Percentiles rank a stretch among this genome's conserved stretches.
phyloP scores from a whole-genome alignment of 2,329 filamentous ascomycete genomes.

The Trichoderma arundinaceum region DNA sequence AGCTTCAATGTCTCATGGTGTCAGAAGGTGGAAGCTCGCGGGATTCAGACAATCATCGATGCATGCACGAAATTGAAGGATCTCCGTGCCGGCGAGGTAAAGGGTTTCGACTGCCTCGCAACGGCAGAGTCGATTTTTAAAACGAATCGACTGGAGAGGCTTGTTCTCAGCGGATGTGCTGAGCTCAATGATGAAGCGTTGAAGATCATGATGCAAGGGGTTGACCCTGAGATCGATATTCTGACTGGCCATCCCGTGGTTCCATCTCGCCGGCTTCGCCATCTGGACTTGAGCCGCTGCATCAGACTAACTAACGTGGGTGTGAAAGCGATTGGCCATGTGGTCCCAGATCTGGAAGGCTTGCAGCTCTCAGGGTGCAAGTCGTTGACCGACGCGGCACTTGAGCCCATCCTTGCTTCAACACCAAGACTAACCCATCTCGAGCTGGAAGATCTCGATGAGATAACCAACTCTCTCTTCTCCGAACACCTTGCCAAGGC shows the following conservation, averaged over 20 bases:
- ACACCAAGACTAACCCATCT: conserved; percentile 81
- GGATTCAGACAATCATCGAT: conserved; percentile 73
- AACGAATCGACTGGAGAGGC: conserved; percentile 80
- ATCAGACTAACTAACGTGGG: conserved; percentile 72
- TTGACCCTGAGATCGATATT: conserved; percentile 78
- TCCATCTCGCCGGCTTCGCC: conserved; percentile 76
- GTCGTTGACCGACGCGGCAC: conserved; percentile 73
- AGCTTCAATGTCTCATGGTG: conserved; percentile 93
- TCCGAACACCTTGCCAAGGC: conserved; percentile 75
- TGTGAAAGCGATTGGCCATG: conserved; percentile 71
- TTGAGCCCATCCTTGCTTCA: conserved; percentile 75
- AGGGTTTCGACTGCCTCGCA: conserved; percentile 75
- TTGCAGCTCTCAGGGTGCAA: conserved; percentile 81
- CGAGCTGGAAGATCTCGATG: conserved; percentile 83
- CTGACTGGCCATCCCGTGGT: conserved; percentile 78
- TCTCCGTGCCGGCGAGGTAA: conserved; percentile 80
- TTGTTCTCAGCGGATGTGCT: conserved; percentile 80
- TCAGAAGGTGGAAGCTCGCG: conserved; percentile 78
- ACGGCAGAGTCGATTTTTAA: conserved; percentile 78
- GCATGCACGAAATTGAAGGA: conserved; percentile 77
- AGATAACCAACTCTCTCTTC: conserved; percentile 76
- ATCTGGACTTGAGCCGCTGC: conserved; percentile 86
- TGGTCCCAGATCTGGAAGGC: conserved; percentile 80
- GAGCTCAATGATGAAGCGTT: conserved; percentile 79
- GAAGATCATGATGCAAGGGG: conserved; percentile 74